Evolutionary conservation across 495 filamentous ascomycete genomes (phyloP).

Genomic region (Beverwykella pulmonaria): DNA sequence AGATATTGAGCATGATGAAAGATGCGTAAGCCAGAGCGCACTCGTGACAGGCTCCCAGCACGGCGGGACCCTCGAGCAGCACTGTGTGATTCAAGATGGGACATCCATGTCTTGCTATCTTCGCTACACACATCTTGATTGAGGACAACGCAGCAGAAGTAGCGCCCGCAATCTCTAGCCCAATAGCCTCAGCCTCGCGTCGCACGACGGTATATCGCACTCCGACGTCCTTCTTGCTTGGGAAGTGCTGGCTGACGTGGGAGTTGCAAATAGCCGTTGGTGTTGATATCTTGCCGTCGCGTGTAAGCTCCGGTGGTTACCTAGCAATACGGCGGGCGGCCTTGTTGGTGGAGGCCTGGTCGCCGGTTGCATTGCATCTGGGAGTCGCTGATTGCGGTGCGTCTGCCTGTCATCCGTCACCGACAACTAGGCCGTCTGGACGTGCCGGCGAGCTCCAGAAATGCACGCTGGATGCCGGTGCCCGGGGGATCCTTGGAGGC

Average conservation of each 20-base stretch:
- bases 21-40: not conserved
- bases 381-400: slow-evolving; percentile 12
- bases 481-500: slow-evolving; percentile 5
- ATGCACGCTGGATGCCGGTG: slow-evolving; percentile 9
- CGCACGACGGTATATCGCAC: not conserved
- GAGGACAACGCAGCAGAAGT: slow-evolving; percentile 14
- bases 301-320: slow-evolving; percentile 4
- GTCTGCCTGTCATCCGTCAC: slow-evolving; percentile 15
- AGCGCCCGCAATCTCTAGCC: not conserved
- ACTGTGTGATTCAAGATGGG: not conserved
- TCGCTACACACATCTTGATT: slow-evolving; percentile 9
- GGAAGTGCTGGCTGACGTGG: slow-evolving; percentile 20
- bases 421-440: not conserved
- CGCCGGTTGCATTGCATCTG: not conserved
- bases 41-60: not conserved
- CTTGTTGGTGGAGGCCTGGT: slow-evolving; percentile 2
- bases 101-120: slow-evolving; percentile 7
- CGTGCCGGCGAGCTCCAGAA: slow-evolving; percentile 24
- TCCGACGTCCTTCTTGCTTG: not conserved
- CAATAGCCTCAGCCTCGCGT: slow-evolving; percentile 30
- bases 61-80: not conserved
- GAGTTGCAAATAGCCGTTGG: slow-evolving; percentile 31
- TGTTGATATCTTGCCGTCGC: slow-evolving; percentile 9
- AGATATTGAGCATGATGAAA: not conserved
- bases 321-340: not conserved